Evolutionary conservation across 805 yeast species (phyloP), one percentile per base, ranked within the genome.

Genomic region (Nakazawaea ambrosiae): DNA sequence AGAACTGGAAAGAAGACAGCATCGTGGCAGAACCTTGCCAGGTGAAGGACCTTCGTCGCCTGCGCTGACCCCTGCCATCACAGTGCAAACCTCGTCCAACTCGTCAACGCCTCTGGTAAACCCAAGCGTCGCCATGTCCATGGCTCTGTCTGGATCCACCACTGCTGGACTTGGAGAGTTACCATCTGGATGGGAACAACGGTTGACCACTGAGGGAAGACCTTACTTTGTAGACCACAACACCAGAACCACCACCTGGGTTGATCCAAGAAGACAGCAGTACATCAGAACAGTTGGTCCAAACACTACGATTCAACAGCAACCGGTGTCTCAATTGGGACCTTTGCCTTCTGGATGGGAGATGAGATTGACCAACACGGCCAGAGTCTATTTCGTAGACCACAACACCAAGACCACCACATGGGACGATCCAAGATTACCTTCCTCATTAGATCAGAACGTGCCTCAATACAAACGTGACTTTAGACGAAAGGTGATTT

Each of bases 201-300:
- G 99, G 47, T 83, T 84, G 52, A 92, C 99, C 5, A 95, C 95
- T 20, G 98, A 92, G 63, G 99, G 98, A 27, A 78, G 98, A 57
- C 94, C 97, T 6, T 92, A 92, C 63, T 92, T 89, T 59, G 98
- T 92, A 34, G 99, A 92, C 61, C 99, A 92, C 65, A 92, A 92
- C 61, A 92, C 98, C n/a, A 76, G 99, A 60, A 92, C 99, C 1
- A 92, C 99, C 3, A 92, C 99, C 10, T 92, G 99, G 99, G 99
- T 92, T 33, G 99, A 92, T 61, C 99, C 99, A 47, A 78, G 99
- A 63, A 79, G 98, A 62, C 98, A 92, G 64, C 99, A 92, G 66
- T 92, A 87, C 61, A 92, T 92, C 51, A 82, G 97, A 58, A 87
- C 95, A 44, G 88, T 84, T 59, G 97, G 96, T 20, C 71, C 89